Base-by-base conservation (phyloP, 169 alveolate genomes). In the Cryptosporidium meleagridis region DNA sequence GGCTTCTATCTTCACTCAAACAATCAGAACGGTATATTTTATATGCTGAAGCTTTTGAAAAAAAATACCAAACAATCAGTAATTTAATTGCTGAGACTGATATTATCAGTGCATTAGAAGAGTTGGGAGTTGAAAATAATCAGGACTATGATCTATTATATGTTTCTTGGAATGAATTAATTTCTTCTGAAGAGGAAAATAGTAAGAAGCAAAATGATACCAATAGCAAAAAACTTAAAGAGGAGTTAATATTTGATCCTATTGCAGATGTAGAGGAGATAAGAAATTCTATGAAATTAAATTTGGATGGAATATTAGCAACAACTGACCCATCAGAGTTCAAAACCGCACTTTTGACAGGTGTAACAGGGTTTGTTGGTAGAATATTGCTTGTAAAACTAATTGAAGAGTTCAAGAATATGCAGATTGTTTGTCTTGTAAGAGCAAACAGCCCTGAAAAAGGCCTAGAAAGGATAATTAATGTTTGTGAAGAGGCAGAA, bases 401-500 rank as follows among this genome's bases (percentile, higher is more conserved):
- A 26, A 52, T 91, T 75, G 75, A 87, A 31, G 55, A 37, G 26
- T 26, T 31, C 23, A 45, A 55, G 41, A 84, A 72, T 51, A 35
- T 91, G 55, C 65, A 71, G 33, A 92, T 93, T 37, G 58, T 69
- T 58, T 93, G 95, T 92, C 52, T 93, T 44, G 95, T 93, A 61
- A 80, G 95, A 18, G 94, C 95, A 35, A 75, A 53, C 16, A 71
- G 51, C n/a, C 73, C 70, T n/a, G 87, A 70, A 4, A 89, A 85
- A 37, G 95, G 92, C 8, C 69, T 93, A 35, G 85, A 85, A 35
- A 84, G 95, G 41, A 91, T 93, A 31, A 59, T 80, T 61, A 92
- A 69, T 52, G 95, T 92, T 18, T 91, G 93, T 85, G 86, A 75
- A 33, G 95, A 91, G 45, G 95, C 95, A 21, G 87, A 86, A 62